A percentile compares a stretch with the other conserved stretches of the same genome.
Evolutionary conservation across 2,329 filamentous ascomycete species (phyloP).

Genomic region (Penicillium sp.): DNA sequence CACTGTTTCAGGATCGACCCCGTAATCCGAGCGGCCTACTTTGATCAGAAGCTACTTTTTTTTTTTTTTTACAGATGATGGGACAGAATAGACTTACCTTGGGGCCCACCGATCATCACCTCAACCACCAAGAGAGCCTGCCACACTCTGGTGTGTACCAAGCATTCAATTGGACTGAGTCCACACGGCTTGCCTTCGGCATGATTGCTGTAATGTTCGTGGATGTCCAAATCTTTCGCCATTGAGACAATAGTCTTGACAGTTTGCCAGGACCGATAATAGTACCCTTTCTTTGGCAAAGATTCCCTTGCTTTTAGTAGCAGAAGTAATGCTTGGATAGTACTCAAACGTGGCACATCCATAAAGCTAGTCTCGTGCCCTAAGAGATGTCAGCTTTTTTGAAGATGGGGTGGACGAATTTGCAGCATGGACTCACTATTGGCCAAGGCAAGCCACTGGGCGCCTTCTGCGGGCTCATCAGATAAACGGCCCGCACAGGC

Average conservation of each 20-base stretch:
- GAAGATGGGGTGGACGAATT: neutral
- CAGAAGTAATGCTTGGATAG: constrained; percentile 83
- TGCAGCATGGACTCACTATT: constrained; percentile 60
- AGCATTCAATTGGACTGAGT: constrained; percentile 69
- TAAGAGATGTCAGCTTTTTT: constrained; percentile 43
- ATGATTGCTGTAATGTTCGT: constrained; percentile 82
- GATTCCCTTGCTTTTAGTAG: constrained; percentile 88
- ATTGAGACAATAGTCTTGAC: constrained; percentile 89
- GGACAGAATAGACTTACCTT: constrained; percentile 60
- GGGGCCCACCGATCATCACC: constrained; percentile 88
- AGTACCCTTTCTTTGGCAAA: constrained; percentile 90
- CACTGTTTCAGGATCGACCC: constrained; percentile 71
- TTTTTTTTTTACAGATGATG: neutral
- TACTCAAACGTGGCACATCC: constrained; percentile 86
- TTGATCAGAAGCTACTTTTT: constrained; percentile 18
- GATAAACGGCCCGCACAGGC: constrained; percentile 82
- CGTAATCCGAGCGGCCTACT: constrained; percentile 72
- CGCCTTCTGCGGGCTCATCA: constrained; percentile 78
- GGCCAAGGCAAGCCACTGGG: constrained; percentile 89
- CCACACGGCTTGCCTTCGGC: constrained; percentile 69
- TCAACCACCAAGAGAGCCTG: constrained; percentile 83
- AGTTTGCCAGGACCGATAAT: constrained; percentile 96
- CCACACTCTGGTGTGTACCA: constrained; percentile 84
- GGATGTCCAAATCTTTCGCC: constrained; percentile 84
- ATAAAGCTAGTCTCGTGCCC: constrained; percentile 92